Evolutionary conservation across 2,329 filamentous ascomycete genomes (phyloP).

Genomic region (Botrytis pseudocinerea): DNA sequence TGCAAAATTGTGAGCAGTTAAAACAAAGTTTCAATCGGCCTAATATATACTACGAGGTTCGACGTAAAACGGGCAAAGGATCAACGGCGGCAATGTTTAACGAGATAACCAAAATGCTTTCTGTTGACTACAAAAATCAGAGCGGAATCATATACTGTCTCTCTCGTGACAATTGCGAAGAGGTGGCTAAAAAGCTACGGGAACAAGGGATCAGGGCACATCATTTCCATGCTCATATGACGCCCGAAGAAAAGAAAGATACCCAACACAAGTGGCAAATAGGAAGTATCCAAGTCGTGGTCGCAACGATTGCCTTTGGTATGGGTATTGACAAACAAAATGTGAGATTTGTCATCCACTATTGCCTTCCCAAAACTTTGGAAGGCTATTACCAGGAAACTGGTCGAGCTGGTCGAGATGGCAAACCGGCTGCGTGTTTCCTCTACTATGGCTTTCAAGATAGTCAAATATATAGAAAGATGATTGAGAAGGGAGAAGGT

Average conservation of each 20-base stretch:
- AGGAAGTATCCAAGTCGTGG: slow-evolving; percentile 80
- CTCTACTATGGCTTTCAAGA: slow-evolving; percentile 86
- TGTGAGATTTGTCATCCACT: slow-evolving; percentile 94
- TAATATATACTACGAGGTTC: slow-evolving; percentile 87
- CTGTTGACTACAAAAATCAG: slow-evolving; percentile 64
- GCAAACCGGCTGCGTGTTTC: slow-evolving; percentile 82
- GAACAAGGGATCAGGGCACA: slow-evolving; percentile 68
- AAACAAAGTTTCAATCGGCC: slow-evolving; percentile 96
- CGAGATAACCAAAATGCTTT: slow-evolving; percentile 67
- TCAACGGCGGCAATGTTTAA: slow-evolving; percentile 40
- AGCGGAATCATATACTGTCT: slow-evolving; percentile 94
- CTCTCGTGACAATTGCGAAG: slow-evolving; percentile 79
- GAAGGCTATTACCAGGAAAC: slow-evolving; percentile 99
- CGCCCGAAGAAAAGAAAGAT: slow-evolving; percentile 63
- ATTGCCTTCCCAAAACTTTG: slow-evolving; percentile 87
- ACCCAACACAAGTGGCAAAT: slow-evolving; percentile 83
- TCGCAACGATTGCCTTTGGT: slow-evolving; percentile 96
- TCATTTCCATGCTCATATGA: slow-evolving; percentile 84
- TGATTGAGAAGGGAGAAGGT: slow-evolving; percentile 82
- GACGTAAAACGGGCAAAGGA: slow-evolving; percentile 49
- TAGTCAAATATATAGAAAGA: slow-evolving; percentile 67
- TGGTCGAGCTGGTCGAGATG: slow-evolving; percentile 89
- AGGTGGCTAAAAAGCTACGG: slow-evolving; percentile 68
- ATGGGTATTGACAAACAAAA: slow-evolving; percentile 99
- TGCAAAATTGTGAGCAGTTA: slow-evolving; percentile 73